Evolutionary conservation across 345 rosid genomes (phyloP).

Genomic region (Camelina hispida): DNA sequence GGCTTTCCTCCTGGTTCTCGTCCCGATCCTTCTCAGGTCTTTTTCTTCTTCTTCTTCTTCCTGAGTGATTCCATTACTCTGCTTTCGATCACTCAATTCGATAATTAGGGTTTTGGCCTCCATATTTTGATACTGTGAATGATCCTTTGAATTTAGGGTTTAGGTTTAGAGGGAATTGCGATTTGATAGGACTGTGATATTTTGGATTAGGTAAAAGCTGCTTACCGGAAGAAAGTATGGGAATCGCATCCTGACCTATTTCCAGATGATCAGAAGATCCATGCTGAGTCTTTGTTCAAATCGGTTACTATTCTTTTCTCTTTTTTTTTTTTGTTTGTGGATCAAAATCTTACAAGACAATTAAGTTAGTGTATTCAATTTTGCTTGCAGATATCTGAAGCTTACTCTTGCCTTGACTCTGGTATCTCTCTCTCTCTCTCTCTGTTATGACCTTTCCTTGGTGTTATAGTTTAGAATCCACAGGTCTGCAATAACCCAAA

Average conservation of each 20-base stretch:
- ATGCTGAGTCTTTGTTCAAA: slow-evolving; percentile 85
- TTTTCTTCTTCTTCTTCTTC: not conserved
- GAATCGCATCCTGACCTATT: slow-evolving; percentile 90
- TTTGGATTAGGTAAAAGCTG: slow-evolving; percentile 70
- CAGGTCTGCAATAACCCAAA: slow-evolving; percentile 49
- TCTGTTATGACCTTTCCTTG: slow-evolving; percentile 11
- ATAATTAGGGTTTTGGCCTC: slow-evolving; percentile 10
- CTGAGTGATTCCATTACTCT: not conserved
- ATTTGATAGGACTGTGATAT: not conserved
- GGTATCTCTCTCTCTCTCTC: slow-evolving; percentile 49
- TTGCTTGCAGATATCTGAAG: slow-evolving; percentile 72
- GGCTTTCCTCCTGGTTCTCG: slow-evolving; percentile 75
- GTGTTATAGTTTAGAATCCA: not conserved
- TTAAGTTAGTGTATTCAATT: not conserved
- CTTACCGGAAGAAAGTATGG: slow-evolving; percentile 85
- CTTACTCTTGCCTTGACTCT: slow-evolving; percentile 62
- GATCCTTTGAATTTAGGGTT: not conserved
- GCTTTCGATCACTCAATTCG: not conserved
- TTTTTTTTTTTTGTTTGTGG: not conserved
- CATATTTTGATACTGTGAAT: slow-evolving; percentile 1
- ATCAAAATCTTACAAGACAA: not conserved
- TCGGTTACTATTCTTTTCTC: slow-evolving; percentile 40
- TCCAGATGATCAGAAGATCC: slow-evolving; percentile 63
- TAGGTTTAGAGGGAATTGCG: too few species aligned
- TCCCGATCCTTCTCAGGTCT: slow-evolving; percentile 71